These are phyloP conservation scores for Manihot esculenta DNA, from an alignment of 441 rosid species.

Conservation along the genomic window DNA sequence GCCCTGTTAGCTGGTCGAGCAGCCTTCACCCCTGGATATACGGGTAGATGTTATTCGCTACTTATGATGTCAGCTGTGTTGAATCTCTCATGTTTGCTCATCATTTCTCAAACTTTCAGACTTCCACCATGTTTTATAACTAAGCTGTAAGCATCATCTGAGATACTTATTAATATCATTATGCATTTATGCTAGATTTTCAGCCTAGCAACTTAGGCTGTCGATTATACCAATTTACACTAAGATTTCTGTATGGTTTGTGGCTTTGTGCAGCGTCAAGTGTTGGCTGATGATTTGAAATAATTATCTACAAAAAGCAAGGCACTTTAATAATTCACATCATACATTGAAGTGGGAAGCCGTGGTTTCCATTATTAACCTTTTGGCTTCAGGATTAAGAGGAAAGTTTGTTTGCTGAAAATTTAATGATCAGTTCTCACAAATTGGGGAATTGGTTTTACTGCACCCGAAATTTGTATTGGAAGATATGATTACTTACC, in stretches of 20 bases:
- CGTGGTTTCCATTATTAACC: no score
- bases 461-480: no score
- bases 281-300: no score
- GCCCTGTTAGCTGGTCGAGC: constrained; percentile 76
- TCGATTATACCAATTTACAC: neutral
- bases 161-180: neutral
- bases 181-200: neutral
- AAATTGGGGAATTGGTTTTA: no score
- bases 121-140: neutral
- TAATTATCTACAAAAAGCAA: no score
- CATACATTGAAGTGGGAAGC: no score
- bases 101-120: constrained; percentile 11
- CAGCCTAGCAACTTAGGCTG: neutral
- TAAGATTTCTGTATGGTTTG: neutral
- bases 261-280: neutral
- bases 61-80: no score
- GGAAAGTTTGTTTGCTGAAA: no score
- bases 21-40: constrained; percentile 80
- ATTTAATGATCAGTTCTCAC: no score
- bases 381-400: no score
- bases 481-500: no score
- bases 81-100: neutral
- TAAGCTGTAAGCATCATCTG: neutral
- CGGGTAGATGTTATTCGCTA: constrained; percentile 36
- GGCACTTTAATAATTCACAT: no score